Base-by-base conservation (phyloP, 225 moss, liverwort and hornwort genomes). In the Physcomitrium patens region DNA sequence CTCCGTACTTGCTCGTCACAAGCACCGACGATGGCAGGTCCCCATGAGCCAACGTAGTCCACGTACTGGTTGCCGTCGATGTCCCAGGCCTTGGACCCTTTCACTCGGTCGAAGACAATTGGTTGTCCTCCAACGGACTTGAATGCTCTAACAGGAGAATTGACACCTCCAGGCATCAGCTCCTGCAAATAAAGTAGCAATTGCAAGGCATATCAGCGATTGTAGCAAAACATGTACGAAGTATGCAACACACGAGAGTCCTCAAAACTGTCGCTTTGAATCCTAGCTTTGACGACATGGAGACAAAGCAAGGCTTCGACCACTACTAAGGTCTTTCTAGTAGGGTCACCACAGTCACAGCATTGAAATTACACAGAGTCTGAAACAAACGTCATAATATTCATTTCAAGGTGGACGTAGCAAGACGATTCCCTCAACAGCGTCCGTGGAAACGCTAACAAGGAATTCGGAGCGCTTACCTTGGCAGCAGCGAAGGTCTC, bases 111-210 rank as follows among this genome's bases (percentile, higher is more conserved):
- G 49, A 97, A 91, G 7, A 97, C 80, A 79, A 97, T 97, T 12
- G 97, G 97, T 55, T 91, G 94, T 0, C 97, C 94, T 1, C 97
- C 97, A 7, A 97, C 97, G 64, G 97, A 97, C 84, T 83, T 97
- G 76, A 97, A 97, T 3, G 97, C 94, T 72, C 97, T 89, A 69
- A 97, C 97, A 8, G 97, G 97, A 24, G 97, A 97, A 69, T 91
- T 97, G 47, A 97, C 97, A 69, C 94, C 97, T 80, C 97, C 97
- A 13, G 94, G 97, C 94, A 97, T 91, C 71, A 97, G 76, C 10
- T 97, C 93, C 96, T 96, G 88, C 49, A 14, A 44, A 58, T 2
- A 9, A 67, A 48, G 66, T 31, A 41, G 43, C 3, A 23, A 26
- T 48, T 3, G 12, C 17, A 68, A 24, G 7, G 11, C n/a, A n/a